These are phyloP conservation scores for Fusarium keratoplasticum DNA, from an alignment of 2,329 filamentous ascomycete genomes.

Conservation along the genomic window DNA sequence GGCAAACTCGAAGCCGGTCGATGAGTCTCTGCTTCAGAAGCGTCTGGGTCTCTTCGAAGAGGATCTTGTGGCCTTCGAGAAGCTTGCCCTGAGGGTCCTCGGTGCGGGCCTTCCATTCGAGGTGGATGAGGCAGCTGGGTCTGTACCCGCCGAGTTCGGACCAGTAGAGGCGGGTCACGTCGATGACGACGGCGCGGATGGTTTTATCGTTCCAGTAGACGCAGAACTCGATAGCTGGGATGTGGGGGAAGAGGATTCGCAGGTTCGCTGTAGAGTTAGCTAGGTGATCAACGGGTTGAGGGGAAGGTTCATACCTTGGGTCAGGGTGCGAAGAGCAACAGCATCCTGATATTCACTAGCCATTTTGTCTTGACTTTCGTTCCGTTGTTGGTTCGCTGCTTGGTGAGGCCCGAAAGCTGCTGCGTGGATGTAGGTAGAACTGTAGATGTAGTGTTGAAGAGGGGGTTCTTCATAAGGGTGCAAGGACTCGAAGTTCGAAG, in stretches of 20 bases:
- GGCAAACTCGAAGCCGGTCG: background rate
- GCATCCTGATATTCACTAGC: background rate
- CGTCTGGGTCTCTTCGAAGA: background rate
- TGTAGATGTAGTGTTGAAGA: background rate
- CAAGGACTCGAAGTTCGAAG: background rate
- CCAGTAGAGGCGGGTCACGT: background rate
- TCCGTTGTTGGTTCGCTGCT: background rate
- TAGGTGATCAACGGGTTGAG: background rate
- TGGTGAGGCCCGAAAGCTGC: background rate
- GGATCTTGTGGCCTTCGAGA: background rate
- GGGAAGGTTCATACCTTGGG: background rate
- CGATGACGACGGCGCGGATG: background rate
- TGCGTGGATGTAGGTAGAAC: background rate
- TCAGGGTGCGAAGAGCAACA: background rate
- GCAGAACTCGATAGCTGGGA: background rate
- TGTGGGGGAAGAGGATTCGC: background rate
- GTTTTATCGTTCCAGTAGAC: background rate
- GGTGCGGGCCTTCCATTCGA: background rate
- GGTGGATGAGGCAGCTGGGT: background rate
- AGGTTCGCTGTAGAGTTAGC: background rate
- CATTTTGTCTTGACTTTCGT: background rate
- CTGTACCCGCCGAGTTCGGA: background rate
- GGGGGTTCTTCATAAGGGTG: background rate
- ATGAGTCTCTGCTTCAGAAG: background rate
- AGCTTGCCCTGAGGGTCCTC: background rate